Evolutionary conservation across 129 eudicot genomes (phyloP).

Genomic region (Helichrysum umbraculigerum): DNA sequence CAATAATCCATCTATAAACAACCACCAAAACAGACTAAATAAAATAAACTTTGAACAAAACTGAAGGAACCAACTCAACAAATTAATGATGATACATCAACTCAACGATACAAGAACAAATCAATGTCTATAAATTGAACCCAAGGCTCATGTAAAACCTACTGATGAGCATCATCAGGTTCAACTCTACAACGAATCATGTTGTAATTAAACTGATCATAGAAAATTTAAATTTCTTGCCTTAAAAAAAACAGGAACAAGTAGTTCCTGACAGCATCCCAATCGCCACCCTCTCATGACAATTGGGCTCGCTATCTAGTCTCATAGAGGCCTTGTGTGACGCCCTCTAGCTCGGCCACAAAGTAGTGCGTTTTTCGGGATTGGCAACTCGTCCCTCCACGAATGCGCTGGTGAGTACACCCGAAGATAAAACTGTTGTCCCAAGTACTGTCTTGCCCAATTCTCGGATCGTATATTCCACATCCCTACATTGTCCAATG

Average conservation of each 20-base stretch:
- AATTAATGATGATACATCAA: background rate
- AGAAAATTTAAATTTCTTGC: constrained; percentile 2
- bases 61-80: background rate
- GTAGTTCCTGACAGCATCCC: constrained; percentile 25
- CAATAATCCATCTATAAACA: background rate
- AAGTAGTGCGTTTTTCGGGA: constrained; percentile 38
- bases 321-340: constrained; percentile 39
- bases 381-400: constrained; percentile 45
- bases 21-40: no score
- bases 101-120: constrained; percentile 12
- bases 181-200: constrained; percentile 27
- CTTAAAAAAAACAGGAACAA: constrained; percentile 22
- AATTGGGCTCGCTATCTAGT: background rate
- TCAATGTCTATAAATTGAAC: constrained; percentile 14
- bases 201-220: background rate
- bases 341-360: constrained; percentile 41
- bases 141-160: background rate
- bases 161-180: background rate
- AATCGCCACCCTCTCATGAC: constrained; percentile 29
- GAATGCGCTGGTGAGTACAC: constrained; percentile 69
- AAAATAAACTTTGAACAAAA: background rate
- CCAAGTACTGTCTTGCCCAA: constrained; percentile 78
- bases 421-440: constrained; percentile 73
- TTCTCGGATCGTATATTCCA: constrained; percentile 68
- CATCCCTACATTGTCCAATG: constrained; percentile 77